phyloP scores from a whole-genome alignment of 768 basidiomycete genomes.

The Podaxis mareebaensis region DNA sequence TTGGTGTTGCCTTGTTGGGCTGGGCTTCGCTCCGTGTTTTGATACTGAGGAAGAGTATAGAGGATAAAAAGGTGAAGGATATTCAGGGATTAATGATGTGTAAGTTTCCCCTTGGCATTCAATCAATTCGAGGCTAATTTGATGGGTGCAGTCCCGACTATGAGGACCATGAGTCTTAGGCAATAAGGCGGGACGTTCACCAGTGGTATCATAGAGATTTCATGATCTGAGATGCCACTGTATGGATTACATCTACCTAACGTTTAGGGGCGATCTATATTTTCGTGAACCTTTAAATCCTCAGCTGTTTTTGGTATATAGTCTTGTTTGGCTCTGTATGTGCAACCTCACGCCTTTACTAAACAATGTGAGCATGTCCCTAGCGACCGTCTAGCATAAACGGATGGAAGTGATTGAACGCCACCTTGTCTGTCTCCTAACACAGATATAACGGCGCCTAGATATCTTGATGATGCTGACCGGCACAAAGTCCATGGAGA shows the following conservation, averaged over 20 bases:
- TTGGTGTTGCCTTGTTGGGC: conserved; percentile 53
- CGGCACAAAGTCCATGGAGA: no score
- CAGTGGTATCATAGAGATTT: not conserved
- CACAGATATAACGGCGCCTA: no score
- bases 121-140: conserved; percentile 17
- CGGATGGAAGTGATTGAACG: no score
- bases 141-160: conserved; percentile 51
- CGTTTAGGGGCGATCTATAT: not conserved
- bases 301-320: not conserved
- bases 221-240: not conserved
- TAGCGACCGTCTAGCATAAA: no score
- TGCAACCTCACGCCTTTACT: conserved; percentile 51
- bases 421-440: no score
- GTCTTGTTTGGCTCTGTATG: conserved; percentile 23
- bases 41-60: conserved; percentile 55
- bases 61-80: conserved; percentile 58
- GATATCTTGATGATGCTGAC: no score
- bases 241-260: not conserved
- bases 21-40: conserved; percentile 64
- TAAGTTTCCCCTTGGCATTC: conserved; percentile 34
- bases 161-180: conserved; percentile 60
- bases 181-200: conserved; percentile 8
- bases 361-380: conserved; percentile 47
- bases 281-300: not conserved
- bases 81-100: conserved; percentile 74